Evolutionary conservation across 1,284 basidiomycete genomes (phyloP).

Genomic region (Heimioporus punctisporus): DNA sequence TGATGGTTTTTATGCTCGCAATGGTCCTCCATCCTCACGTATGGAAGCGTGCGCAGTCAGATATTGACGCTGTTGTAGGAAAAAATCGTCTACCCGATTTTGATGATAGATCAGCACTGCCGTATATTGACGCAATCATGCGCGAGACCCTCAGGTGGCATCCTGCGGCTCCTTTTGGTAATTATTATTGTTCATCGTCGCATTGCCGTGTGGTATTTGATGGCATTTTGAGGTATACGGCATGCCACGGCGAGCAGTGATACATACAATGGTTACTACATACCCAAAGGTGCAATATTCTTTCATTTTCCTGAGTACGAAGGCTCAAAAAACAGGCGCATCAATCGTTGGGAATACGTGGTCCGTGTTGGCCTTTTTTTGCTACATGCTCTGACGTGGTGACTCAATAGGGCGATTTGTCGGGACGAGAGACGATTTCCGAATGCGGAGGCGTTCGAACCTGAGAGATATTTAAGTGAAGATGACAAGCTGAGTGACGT

Average conservation of each 20-base stretch:
- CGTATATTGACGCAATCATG: constrained; percentile 39
- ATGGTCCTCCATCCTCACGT: constrained; percentile 36
- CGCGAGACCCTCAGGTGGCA: constrained; percentile 37
- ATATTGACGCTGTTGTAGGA: constrained; percentile 40
- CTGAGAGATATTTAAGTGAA: constrained; percentile 14
- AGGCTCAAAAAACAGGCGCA: constrained; percentile 9
- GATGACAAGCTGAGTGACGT: constrained; percentile 12
- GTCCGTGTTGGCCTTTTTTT: neutral
- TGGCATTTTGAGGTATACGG: constrained; percentile 8
- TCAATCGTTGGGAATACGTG: constrained; percentile 17
- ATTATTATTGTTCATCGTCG: neutral
- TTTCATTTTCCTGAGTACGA: too few species aligned
- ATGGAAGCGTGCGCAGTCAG: constrained; percentile 35
- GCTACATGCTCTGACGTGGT: too few species aligned
- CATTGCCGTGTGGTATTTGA: neutral
- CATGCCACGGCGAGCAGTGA: constrained; percentile 16
- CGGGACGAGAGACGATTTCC: constrained; percentile 17
- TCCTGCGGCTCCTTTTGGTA: constrained; percentile 17
- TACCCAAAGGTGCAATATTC: constrained; percentile 16
- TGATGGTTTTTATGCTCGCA: constrained; percentile 32
- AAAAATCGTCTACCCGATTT: constrained; percentile 38
- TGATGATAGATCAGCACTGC: constrained; percentile 36
- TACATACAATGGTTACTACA: constrained; percentile 15
- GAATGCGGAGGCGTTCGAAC: constrained; percentile 15
- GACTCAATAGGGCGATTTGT: constrained; percentile 19